Base-by-base conservation (phyloP, 768 basidiomycete species). In the Rhodocollybia butyracea region DNA sequence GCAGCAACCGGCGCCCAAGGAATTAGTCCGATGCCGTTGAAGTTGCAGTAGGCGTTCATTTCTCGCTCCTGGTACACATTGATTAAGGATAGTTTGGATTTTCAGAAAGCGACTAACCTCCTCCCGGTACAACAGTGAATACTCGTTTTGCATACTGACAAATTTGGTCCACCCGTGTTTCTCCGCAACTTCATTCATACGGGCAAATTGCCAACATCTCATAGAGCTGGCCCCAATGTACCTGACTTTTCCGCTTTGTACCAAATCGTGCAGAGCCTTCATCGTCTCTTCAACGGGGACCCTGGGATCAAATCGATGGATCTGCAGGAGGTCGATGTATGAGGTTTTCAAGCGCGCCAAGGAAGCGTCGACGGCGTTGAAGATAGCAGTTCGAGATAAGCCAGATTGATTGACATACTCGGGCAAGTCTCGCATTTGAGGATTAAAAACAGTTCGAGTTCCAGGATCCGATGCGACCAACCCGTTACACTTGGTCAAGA, bases 91-190 rank as follows among this genome's bases (percentile, higher is more conserved):
- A 58, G 43, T 13, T 5, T 26, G 22, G 41, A 1, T 26, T 17
- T 27, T n/a, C 15, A 22, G 21, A 13, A 8, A 19, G 13, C n/a
- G 12, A 42, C 46, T 27, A 8, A 60, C 58, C 63, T 81, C 78
- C 51, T 78, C 74, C 30, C 78, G 68, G 59, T 82, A 82, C 21
- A 80, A 64, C 3, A 79, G 63, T 30, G 70, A 76, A 57, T 81
- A 74, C 52, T 75, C 73, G 50, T 75, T 70, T 62, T 81, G 81
- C 72, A 81, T 79, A 50, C 76, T 74, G 48, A 79, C 68, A 56
- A 81, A 82, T 51, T 67, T 73, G 8, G 79, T 77, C 67, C 77
- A 76, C 8, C 72, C 71, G 11, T 76, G 55, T 52, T 63, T 63
- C 31, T 63, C 57, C 3, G 77, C 76, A 1, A 73, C 66, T 24